A percentile compares a stretch with the other conserved stretches of the same genome.
phyloP scores from a whole-genome alignment of 1,284 basidiomycete genomes.

The Amylostereum areolatum region DNA sequence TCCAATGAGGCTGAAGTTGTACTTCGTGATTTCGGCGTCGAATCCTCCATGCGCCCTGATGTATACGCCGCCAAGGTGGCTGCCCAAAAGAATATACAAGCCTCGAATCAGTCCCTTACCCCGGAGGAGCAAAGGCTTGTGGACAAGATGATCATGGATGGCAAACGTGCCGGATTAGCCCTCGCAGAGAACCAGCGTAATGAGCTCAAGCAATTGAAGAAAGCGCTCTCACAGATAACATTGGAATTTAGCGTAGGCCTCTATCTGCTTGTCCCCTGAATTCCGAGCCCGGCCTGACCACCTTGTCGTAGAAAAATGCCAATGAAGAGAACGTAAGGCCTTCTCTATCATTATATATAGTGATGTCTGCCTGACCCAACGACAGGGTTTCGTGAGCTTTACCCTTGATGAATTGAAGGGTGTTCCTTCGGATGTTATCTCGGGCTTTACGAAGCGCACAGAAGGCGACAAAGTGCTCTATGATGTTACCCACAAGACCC shows the following conservation, averaged over 20 bases:
- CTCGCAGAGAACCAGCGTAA: constrained; percentile 58
- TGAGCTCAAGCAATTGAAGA: constrained; percentile 53
- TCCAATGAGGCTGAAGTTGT: constrained; percentile 68
- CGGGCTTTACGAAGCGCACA: constrained; percentile 62
- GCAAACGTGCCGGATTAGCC: constrained; percentile 70
- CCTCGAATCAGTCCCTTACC: constrained; percentile 48
- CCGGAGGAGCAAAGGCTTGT: constrained; percentile 66
- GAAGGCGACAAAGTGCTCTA: constrained; percentile 53
- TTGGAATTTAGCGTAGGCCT: constrained; percentile 65
- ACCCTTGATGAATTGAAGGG: constrained; percentile 71
- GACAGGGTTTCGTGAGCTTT: constrained; percentile 58
- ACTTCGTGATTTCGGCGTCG: constrained; percentile 61
- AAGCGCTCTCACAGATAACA: constrained; percentile 65
- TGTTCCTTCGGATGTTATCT: constrained; percentile 70
- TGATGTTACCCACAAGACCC: constrained; percentile 66
- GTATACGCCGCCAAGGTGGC: constrained; percentile 66
- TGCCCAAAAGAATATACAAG: constrained; percentile 62
- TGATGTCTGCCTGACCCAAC: neutral
- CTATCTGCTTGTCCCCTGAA: neutral
- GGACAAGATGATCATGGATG: constrained; percentile 73
- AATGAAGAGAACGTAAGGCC: constrained; percentile 74
- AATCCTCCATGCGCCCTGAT: constrained; percentile 72
- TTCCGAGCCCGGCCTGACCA: neutral
- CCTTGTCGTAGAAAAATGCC: constrained; percentile 62
- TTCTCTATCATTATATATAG: neutral